Evolutionary conservation across 2,329 filamentous ascomycete genomes (phyloP).

Genomic region (Thyridium curvatum): DNA sequence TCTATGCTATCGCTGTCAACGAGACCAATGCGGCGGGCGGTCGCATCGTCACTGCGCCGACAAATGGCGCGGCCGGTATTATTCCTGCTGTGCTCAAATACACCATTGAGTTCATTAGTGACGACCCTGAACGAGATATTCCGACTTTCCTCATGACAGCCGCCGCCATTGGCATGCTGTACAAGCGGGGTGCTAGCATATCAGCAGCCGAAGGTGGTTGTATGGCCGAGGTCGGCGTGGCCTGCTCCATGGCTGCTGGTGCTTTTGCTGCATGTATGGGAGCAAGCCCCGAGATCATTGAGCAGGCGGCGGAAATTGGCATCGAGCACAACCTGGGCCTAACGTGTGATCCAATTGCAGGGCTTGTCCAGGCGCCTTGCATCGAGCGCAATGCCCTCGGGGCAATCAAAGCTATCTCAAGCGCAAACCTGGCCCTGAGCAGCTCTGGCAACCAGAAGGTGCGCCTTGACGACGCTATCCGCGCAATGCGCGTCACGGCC

Average conservation of each 20-base stretch:
- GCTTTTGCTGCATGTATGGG: conserved; percentile 46
- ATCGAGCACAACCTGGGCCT: conserved; percentile 46
- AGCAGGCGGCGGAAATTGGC: conserved; percentile 45
- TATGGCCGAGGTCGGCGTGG: conserved; percentile 48
- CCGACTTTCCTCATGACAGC: conserved; percentile 42
- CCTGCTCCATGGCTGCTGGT: conserved; percentile 44
- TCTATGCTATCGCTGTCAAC: conserved; percentile 46
- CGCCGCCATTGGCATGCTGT: conserved; percentile 44
- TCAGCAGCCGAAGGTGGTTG: conserved; percentile 45
- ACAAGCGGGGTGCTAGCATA: conserved; percentile 46
- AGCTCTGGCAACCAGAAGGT: conserved; percentile 40
- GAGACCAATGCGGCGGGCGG: conserved; percentile 46
- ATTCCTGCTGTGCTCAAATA: conserved; percentile 46
- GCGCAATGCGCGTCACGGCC: conserved; percentile 42
- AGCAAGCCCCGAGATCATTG: conserved; percentile 41
- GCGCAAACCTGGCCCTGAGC: conserved; percentile 41
- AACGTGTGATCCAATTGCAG: conserved; percentile 44
- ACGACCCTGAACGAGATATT: conserved; percentile 41
- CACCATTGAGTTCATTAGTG: conserved; percentile 41
- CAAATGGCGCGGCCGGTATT: conserved; percentile 44
- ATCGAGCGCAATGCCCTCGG: conserved; percentile 45
- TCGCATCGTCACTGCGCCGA: conserved; percentile 44
- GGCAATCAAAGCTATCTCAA: conserved; percentile 44
- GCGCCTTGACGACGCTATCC: conserved; percentile 42
- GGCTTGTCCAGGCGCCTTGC: conserved; percentile 43